Conservation (phyloP, 2,329 filamentous ascomycete species). For the Scedosporium apiospermum region DNA sequence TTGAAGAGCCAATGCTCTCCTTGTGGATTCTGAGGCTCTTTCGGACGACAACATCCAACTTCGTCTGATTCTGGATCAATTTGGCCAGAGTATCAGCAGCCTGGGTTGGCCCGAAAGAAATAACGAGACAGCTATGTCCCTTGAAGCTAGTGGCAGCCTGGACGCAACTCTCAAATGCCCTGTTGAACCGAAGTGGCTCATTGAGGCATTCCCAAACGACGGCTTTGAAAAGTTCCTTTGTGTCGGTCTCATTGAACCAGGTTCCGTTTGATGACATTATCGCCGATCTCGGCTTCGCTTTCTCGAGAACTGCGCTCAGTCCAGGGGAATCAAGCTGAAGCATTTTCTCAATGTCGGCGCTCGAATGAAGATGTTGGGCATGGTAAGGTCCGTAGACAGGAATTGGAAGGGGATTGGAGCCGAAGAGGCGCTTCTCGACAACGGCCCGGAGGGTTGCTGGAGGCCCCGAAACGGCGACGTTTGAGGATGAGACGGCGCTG, state of each 20-base stretch:
- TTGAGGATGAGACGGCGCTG: slow-evolving; percentile 39
- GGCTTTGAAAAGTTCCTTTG: slow-evolving; percentile 29
- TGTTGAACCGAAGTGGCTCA: slow-evolving; percentile 36
- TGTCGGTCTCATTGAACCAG: slow-evolving; percentile 29
- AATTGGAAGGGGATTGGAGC: slow-evolving; percentile 30
- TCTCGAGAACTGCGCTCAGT: slow-evolving; percentile 27
- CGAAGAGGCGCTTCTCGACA: slow-evolving; percentile 27
- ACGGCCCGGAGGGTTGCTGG: slow-evolving; percentile 37
- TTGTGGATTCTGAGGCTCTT: slow-evolving; percentile 23
- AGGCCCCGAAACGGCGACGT: slow-evolving; percentile 44
- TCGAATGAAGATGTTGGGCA: slow-evolving; percentile 40
- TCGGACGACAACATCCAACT: slow-evolving; percentile 32
- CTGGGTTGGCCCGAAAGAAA: slow-evolving; percentile 41
- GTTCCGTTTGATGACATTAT: slow-evolving; percentile 41
- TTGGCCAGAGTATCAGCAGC: slow-evolving; percentile 35
- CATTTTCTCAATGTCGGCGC: slow-evolving; percentile 32
- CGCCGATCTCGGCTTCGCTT: slow-evolving; percentile 33
- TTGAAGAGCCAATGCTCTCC: slow-evolving; percentile 21
- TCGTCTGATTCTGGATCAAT: slow-evolving; percentile 29
- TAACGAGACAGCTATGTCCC: slow-evolving; percentile 31
- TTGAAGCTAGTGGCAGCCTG: slow-evolving; percentile 29
- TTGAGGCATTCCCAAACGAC: slow-evolving; percentile 40
- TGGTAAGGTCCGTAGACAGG: slow-evolving; percentile 50
- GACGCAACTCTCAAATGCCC: slow-evolving; percentile 37
- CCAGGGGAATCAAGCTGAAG: slow-evolving; percentile 31